A percentile compares a stretch with the other conserved stretches of the same genome.
phyloP scores from a whole-genome alignment of 768 basidiomycete genomes.

The Lactarius trivialis region DNA sequence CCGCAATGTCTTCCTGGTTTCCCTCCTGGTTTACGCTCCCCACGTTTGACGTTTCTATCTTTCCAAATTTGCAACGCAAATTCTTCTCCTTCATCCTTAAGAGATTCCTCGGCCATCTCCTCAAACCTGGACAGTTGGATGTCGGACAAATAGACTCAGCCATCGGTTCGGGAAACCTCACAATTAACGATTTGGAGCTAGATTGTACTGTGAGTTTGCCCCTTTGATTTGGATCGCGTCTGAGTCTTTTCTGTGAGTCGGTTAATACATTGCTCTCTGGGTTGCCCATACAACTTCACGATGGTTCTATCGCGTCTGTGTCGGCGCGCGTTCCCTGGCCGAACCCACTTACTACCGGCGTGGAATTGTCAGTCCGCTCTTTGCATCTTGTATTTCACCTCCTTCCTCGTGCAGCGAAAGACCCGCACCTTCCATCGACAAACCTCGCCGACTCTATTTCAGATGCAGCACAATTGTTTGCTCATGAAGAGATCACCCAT shows the following conservation, averaged over 20 bases:
- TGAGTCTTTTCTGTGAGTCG: slow-evolving; percentile 43
- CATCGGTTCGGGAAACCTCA: slow-evolving; percentile 85
- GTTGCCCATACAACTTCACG: slow-evolving; percentile 59
- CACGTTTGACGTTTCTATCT: slow-evolving; percentile 56
- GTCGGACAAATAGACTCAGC: slow-evolving; percentile 83
- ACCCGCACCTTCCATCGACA: slow-evolving; percentile 23
- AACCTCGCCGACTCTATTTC: slow-evolving; percentile 74
- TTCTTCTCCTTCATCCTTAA: slow-evolving; percentile 88
- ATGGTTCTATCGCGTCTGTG: slow-evolving; percentile 68
- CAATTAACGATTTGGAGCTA: slow-evolving; percentile 78
- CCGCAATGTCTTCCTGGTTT: slow-evolving; percentile 31
- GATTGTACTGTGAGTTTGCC: slow-evolving; percentile 55
- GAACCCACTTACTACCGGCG: slow-evolving; percentile 68
- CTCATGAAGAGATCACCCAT: slow-evolving; percentile 72
- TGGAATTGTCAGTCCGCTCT: slow-evolving; percentile 64
- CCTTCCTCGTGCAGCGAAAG: slow-evolving; percentile 24
- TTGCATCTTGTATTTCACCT: slow-evolving; percentile 62
- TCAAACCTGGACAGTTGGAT: slow-evolving; percentile 87
- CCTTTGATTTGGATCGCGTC: slow-evolving; percentile 14
- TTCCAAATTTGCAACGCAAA: slow-evolving; percentile 72
- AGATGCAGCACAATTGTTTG: slow-evolving; percentile 79
- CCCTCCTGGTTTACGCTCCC: slow-evolving; percentile 51
- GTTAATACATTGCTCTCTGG: slow-evolving; percentile 64
- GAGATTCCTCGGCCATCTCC: slow-evolving; percentile 74
- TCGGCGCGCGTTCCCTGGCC: slow-evolving; percentile 81